Percentiles rank a stretch among this genome's conserved stretches.
Evolutionary conservation across 352 stramenopile species (phyloP).

Genomic region (Phytophthora rubi): DNA sequence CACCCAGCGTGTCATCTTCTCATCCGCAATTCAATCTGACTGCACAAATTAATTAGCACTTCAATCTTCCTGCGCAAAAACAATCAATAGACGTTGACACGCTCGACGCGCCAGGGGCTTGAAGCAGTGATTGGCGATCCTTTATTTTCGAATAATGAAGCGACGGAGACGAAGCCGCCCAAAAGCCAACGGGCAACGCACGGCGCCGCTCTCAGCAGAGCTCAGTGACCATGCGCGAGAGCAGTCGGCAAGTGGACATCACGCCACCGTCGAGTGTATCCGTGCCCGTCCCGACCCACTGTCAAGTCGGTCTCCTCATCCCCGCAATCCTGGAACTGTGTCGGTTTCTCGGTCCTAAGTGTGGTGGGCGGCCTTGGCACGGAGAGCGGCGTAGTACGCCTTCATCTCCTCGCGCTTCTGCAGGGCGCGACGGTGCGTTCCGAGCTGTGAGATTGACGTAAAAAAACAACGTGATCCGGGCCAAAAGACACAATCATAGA

Average conservation of each 20-base stretch:
- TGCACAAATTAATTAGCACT: too few species aligned
- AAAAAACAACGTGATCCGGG: not conserved
- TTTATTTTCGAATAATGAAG: slow-evolving; percentile 86
- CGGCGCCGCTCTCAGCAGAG: slow-evolving; percentile 25
- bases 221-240: slow-evolving; percentile 25
- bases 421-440: slow-evolving; percentile 97
- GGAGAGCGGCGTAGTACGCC: slow-evolving; percentile 96
- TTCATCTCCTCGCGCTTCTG: slow-evolving; percentile 99
- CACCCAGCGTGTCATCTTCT: too few species aligned
- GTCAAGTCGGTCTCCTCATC: slow-evolving; percentile 38
- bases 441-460: slow-evolving; percentile 76
- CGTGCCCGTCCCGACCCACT: slow-evolving; percentile 35
- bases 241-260: slow-evolving; percentile 35
- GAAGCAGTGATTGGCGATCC: slow-evolving; percentile 73
- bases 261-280: slow-evolving; percentile 33
- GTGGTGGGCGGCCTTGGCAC: slow-evolving; percentile 93
- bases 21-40: too few species aligned
- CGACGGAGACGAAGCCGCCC: slow-evolving; percentile 43
- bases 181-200: slow-evolving; percentile 23
- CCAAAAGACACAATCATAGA: slow-evolving; percentile 14
- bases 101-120: slow-evolving; percentile 23
- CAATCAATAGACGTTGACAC: slow-evolving; percentile 16
- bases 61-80: not conserved
- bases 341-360: slow-evolving; percentile 56
- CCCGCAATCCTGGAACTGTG: slow-evolving; percentile 54